Evolutionary conservation across 2,329 filamentous ascomycete species (phyloP), one percentile per base, ranked within the genome.

Genomic region (Alternaria sp.): DNA sequence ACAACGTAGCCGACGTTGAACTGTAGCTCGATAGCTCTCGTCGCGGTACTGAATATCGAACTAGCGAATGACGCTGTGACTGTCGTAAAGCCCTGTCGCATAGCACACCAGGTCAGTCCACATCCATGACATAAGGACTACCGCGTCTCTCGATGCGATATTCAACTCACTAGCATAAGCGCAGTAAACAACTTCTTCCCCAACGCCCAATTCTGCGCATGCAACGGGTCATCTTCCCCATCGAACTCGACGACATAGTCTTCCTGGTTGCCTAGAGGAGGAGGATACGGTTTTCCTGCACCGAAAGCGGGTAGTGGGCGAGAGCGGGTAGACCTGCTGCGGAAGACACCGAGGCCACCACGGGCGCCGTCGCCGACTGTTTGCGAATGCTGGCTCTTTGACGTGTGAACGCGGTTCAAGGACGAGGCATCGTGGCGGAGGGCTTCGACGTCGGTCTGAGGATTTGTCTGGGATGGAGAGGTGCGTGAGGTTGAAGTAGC

Each of bases 181-280:
- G 89, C 87, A 0, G 90, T 92, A 5, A 87, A 71, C 43, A 93
- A 54, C 88, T 97, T 97, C 83, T 92, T 94, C 75, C 83, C 87
- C 57, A 91, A 74, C 0, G 91, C 86, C 93, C 93, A 97, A 77
- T 97, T 97, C 81, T 95, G 91, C 1, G 93, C 91, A 79, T 97
- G 93, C 64, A 94, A 75, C 3, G 93, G 93, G 73, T 97, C 93
- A 67, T 93, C 86, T 1, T 89, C 90, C 0, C 93, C 93, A 70
- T 94, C 90, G 74, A 97, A 97, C 44, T 86, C 91, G 46, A 94
- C 91, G 0, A 93, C 90, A 75, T 93, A 94, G 28, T 58, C 65
- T 40, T 94, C 91, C 70, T 86, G 85, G 13, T 89, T 87, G 2
- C 91, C 91, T 45, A 94, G 77, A 0, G 82, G 84, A 4, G 91